Base-by-base conservation (phyloP, 495 filamentous ascomycete species). In the Penicillium fimorum region DNA sequence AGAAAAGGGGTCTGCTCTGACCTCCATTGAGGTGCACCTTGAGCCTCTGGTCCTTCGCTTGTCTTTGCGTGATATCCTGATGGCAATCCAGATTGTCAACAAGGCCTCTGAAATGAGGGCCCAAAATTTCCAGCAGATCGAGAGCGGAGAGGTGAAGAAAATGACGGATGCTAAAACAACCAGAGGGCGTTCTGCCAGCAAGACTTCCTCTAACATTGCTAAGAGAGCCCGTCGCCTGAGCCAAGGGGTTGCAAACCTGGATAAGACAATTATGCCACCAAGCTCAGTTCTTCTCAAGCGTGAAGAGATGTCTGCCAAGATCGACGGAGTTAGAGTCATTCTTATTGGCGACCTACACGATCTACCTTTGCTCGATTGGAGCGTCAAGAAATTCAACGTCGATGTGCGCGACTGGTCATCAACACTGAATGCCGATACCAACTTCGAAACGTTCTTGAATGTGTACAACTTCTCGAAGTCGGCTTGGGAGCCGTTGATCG, bases 401-500 rank as follows among this genome's bases (percentile, higher is more conserved):
- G 84, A 86, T 53, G 87, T 94, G 13, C 83, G 86, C 56, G 90
- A 98, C 71, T 98, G 94, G 94, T 91, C 92, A 5, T 87, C 86
- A 17, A 87, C 86, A 11, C 79, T 97, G 73, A 91, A 84, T 62
- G 92, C 90, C 2, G 92, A 97, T 65, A 90, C 90, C 1, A 90
- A 78, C 33, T 86, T 97, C 51, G 91, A 97, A 61, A 92, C 91
- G 55, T 96, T 94, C 70, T 79, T 95, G 63, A 98, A 97, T 68
- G 86, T 97, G 49, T 97, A 95, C 78, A 98, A 97, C 70, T 98
- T 98, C 72, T 92, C 94, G 20, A 97, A 98, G 70, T 97, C 95
- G 1, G 89, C 91, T 9, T 98, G 94, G 94, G 94, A 97, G 70
- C 94, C 94, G 9, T 76, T 98, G 32, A 87, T 97, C 25, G 94